Base-by-base conservation (phyloP, 2,329 filamentous ascomycete species). In the Dactylellina cionopaga region DNA sequence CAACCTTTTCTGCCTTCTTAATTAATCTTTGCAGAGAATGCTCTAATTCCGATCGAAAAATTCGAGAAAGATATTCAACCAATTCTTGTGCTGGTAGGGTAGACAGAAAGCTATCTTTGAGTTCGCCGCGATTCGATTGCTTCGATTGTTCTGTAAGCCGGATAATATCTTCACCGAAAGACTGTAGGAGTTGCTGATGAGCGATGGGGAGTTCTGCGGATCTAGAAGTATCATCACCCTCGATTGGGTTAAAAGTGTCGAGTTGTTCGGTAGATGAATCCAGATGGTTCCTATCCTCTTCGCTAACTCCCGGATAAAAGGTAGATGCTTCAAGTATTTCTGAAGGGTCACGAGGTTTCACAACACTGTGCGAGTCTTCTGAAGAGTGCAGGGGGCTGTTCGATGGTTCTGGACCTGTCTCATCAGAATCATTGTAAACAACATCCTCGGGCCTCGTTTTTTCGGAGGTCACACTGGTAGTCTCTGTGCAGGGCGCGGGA, bases 41-140 rank as follows among this genome's bases (percentile, higher is more conserved):
- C 5, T 43, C 37, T 25, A 58, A 58, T 5, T 58, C 35, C 13
- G 35, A 37, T 5, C 54, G 27, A 13, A 44, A 58, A 5, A 25
- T 15, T 31, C 24, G n/a, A 10, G 54, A 58, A 7, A 58, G 33
- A 19, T 55, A 19, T 37, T 55, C 51, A 4, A 24, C 51, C 19
- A 55, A 19, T 5, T 22, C 5, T 17, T 35, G 6, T 2, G 51
- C 31, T 9, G 31, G 3, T 17, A 41, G 19, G n/a, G 11, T 6
- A 5, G 39, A 13, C 7, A 55, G 9, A 17, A 19, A 7, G 7
- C 11, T 29, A 24, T 55, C 47, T 13, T 13, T 35, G n/a, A 51
- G 15, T 17, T 19, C 19, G 13, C 37, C 19, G n/a, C 3, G 2
- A 13, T 51, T 33, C 13, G 7, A 13, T n/a, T n/a, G n/a, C 9